phyloP scores from a whole-genome alignment of 1,284 basidiomycete genomes.

The Trichosporon coremiiforme region DNA sequence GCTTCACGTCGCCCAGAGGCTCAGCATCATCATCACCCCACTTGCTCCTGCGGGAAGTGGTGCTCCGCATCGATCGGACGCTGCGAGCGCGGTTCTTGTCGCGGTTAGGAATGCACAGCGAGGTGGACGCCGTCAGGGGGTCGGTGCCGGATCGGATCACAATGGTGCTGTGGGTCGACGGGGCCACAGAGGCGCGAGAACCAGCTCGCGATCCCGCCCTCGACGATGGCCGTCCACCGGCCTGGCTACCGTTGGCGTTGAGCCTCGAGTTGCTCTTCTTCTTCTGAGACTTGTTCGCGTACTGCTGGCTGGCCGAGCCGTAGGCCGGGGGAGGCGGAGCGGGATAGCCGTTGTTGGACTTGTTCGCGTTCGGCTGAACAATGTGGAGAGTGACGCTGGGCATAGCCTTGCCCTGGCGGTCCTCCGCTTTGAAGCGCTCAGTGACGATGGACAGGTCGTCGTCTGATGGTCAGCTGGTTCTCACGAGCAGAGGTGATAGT shows the following conservation, averaged over 20 bases:
- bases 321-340: slow-evolving; percentile 23
- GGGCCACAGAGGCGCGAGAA: slow-evolving; percentile 10
- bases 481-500: not conserved
- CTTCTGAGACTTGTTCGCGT: slow-evolving; percentile 17
- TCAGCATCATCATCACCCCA: slow-evolving; percentile 53
- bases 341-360: slow-evolving; percentile 22
- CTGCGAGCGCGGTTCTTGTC: slow-evolving; percentile 29
- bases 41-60: slow-evolving; percentile 43
- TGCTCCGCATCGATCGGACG: slow-evolving; percentile 32
- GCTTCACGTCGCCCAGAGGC: slow-evolving; percentile 46
- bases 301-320: slow-evolving; percentile 18
- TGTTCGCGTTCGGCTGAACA: slow-evolving; percentile 27
- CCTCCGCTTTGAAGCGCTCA: slow-evolving; percentile 50
- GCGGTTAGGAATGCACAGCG: slow-evolving; percentile 26
- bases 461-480: slow-evolving; percentile 37
- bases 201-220: slow-evolving; percentile 11
- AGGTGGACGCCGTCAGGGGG: slow-evolving; percentile 22
- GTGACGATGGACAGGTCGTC: slow-evolving; percentile 56
- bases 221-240: slow-evolving; percentile 4
- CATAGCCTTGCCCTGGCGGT: slow-evolving; percentile 28
- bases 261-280: slow-evolving; percentile 4
- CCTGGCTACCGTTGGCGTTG: not conserved
- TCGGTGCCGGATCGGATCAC: slow-evolving; percentile 16
- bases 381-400: slow-evolving; percentile 38
- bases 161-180: slow-evolving; percentile 11